Evolutionary conservation across 495 filamentous ascomycete genomes (phyloP).

Genomic region (Talaromyces trachyspermus): DNA sequence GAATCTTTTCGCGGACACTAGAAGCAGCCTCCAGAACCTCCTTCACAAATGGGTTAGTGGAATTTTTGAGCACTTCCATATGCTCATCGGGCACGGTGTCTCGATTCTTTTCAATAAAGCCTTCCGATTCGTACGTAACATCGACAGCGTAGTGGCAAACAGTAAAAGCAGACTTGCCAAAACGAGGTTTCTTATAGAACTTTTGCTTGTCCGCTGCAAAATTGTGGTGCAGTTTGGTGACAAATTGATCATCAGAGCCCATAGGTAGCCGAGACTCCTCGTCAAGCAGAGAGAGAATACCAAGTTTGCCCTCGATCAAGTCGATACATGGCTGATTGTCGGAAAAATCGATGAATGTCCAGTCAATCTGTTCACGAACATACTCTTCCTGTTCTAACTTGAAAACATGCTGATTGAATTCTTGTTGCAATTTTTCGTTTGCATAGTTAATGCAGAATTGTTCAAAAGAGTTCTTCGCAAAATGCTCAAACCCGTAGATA

Average conservation of each 20-base stretch:
- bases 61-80: constrained; percentile 79
- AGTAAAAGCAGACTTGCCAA: constrained; percentile 96
- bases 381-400: constrained; percentile 99
- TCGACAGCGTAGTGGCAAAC: constrained; percentile 98
- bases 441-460: constrained; percentile 99
- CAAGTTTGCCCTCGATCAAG: constrained; percentile 93
- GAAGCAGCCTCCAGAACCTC: constrained; percentile 82
- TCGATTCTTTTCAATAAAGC: constrained; percentile 99
- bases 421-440: constrained; percentile 98
- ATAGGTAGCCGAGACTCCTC: constrained; percentile 96
- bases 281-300: constrained; percentile 85
- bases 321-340: constrained; percentile 99
- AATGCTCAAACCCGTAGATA: constrained; percentile 99
- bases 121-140: constrained; percentile 99
- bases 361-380: constrained; percentile 92
- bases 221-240: constrained; percentile 94
- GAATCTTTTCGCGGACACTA: constrained; percentile 84
- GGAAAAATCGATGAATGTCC: constrained; percentile 99
- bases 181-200: constrained; percentile 96
- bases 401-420: constrained; percentile 99
- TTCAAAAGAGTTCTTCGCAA: constrained; percentile 99
- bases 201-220: constrained; percentile 87
- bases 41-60: constrained; percentile 77
- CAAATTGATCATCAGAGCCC: constrained; percentile 95
- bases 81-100: constrained; percentile 99